Conservation (phyloP, 441 rosid species). For the Raphanus hybrid region DNA sequence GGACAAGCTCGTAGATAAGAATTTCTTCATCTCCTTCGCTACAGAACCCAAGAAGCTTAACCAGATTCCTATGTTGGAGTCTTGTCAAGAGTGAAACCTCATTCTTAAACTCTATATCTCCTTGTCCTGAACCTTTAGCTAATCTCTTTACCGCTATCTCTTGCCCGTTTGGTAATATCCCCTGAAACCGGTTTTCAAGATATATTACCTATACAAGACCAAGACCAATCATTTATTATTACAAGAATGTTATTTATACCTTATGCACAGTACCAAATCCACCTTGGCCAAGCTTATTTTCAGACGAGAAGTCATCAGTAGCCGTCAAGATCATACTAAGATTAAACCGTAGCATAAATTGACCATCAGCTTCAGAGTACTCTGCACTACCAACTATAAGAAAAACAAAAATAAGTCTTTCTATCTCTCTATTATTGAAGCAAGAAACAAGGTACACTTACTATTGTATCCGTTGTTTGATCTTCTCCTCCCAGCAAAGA, state of each 20-base stretch:
- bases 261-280: not conserved
- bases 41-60: not conserved
- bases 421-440: not conserved
- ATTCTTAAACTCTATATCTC: not conserved
- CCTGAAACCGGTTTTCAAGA: not conserved
- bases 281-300: not conserved
- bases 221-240: not conserved
- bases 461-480: not conserved
- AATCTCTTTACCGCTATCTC: not conserved
- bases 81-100: not conserved
- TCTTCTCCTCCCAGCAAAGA: not conserved
- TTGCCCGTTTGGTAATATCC: not conserved
- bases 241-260: not conserved
- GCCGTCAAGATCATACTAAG: not conserved
- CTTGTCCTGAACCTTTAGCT: not conserved
- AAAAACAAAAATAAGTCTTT: not conserved
- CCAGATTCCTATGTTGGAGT: not conserved
- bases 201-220: not conserved
- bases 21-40: not conserved
- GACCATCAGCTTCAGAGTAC: not conserved
- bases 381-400: not conserved
- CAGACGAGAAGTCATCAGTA: slow-evolving; percentile 1
- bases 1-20: not conserved
- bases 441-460: not conserved
- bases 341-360: not conserved